A percentile compares a stretch with the other conserved stretches of the same genome.
These are phyloP conservation scores for Lolium rigidum DNA, from an alignment of 176 grass and related monocot species.

Conservation along the genomic window DNA sequence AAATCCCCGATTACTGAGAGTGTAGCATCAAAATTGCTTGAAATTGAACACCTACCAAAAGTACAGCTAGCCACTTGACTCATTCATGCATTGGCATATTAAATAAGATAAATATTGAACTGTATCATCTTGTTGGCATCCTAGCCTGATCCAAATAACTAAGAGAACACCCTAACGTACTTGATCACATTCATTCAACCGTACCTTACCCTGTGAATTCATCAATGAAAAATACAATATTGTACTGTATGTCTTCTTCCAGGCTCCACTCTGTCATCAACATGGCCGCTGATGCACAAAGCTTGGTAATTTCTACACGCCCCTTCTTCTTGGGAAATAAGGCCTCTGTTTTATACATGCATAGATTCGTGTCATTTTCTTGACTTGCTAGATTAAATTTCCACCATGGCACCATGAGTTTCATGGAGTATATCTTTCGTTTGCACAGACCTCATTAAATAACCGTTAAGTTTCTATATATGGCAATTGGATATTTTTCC, in stretches of 20 bases:
- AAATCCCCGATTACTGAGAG: not conserved
- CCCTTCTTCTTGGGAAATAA: no score
- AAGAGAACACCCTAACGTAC: constrained; percentile 14
- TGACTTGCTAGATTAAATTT: no score
- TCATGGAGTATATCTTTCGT: no score
- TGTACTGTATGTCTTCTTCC: not conserved
- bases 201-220: not conserved
- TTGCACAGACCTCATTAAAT: no score
- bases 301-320: no score
- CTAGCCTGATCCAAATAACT: constrained; percentile 10
- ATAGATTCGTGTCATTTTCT: no score
- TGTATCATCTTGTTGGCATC: not conserved
- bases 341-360: no score
- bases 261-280: no score
- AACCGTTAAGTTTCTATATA: no score
- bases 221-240: not conserved
- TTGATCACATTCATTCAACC: not conserved
- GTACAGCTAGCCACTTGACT: not conserved
- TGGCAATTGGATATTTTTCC: no score
- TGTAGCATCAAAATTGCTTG: not conserved
- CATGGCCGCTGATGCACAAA: no score
- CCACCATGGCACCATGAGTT: no score
- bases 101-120: not conserved
- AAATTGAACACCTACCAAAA: not conserved
- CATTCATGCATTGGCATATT: not conserved